phyloP scores from a whole-genome alignment of 139 green algal genomes.

The Asterochloris sp. region DNA sequence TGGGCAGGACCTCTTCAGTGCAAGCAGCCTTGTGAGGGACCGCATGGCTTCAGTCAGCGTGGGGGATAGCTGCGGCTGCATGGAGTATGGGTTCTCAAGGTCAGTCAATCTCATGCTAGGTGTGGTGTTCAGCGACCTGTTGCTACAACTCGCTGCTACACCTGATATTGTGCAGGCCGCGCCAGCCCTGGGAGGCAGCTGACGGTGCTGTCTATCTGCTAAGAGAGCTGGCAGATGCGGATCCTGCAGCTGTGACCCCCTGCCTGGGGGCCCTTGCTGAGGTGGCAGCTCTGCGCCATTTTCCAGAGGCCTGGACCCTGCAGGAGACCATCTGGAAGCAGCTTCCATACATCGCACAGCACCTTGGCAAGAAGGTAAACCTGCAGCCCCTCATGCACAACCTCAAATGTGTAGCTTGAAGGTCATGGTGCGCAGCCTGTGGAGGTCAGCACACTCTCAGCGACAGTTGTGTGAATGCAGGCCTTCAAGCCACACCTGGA shows the following conservation, averaged over 20 bases:
- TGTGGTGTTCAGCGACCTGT: no score
- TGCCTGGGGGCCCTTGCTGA: slow-evolving; percentile 66
- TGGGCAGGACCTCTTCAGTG: slow-evolving; percentile 8
- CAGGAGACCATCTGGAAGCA: slow-evolving; percentile 77
- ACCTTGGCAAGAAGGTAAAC: slow-evolving; percentile 54
- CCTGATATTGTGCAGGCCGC: slow-evolving; percentile 1
- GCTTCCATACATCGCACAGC: slow-evolving; percentile 62
- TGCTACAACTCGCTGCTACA: background rate
- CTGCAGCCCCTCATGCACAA: no score
- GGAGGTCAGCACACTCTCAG: no score
- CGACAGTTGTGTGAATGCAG: slow-evolving; percentile 25
- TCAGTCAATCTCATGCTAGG: slow-evolving; percentile 1
- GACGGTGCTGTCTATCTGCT: slow-evolving; percentile 86
- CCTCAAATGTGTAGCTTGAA: no score
- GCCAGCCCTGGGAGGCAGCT: slow-evolving; percentile 80
- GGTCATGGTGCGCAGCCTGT: background rate
- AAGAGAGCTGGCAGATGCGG: slow-evolving; percentile 53
- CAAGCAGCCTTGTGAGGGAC: background rate
- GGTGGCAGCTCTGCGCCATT: slow-evolving; percentile 55
- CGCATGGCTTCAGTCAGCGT: slow-evolving; percentile 5
- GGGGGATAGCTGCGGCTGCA: slow-evolving; percentile 71
- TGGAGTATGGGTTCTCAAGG: slow-evolving; percentile 80
- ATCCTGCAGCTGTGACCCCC: slow-evolving; percentile 26
- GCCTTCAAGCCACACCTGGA: slow-evolving; percentile 77
- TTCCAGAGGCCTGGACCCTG: slow-evolving; percentile 60